Evolutionary conservation across 1,139 yeast genomes (phyloP).

Genomic region (Blastobotrys serpentis): DNA sequence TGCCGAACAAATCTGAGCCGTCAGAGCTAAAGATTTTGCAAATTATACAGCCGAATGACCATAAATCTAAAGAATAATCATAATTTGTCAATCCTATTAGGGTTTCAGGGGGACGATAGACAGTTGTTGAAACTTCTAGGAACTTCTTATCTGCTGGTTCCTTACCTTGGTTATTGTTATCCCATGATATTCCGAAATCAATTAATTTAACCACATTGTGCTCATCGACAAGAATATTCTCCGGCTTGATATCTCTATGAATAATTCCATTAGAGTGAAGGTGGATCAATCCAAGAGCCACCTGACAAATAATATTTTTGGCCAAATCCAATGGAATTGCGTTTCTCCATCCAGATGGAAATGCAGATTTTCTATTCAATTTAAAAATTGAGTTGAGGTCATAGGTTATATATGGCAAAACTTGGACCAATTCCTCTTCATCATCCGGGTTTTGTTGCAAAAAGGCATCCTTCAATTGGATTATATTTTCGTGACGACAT

Average conservation of each 20-base stretch:
- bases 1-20: slow-evolving; percentile 45
- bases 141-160: slow-evolving; percentile 53
- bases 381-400: slow-evolving; percentile 41
- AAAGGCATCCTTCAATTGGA: slow-evolving; percentile 37
- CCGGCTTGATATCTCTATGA: slow-evolving; percentile 86
- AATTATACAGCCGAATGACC: slow-evolving; percentile 73
- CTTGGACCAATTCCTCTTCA: slow-evolving; percentile 43
- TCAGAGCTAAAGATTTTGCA: slow-evolving; percentile 50
- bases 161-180: slow-evolving; percentile 38
- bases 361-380: slow-evolving; percentile 36
- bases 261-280: slow-evolving; percentile 63
- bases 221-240: slow-evolving; percentile 57
- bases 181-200: slow-evolving; percentile 80
- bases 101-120: slow-evolving; percentile 83
- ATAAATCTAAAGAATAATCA: slow-evolving; percentile 64
- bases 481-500: slow-evolving; percentile 25
- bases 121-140: slow-evolving; percentile 71
- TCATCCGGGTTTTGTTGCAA: slow-evolving; percentile 24
- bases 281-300: slow-evolving; percentile 51
- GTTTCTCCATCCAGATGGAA: slow-evolving; percentile 35
- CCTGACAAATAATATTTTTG: slow-evolving; percentile 41
- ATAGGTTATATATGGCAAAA: slow-evolving; percentile 43
- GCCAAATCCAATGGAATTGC: slow-evolving; percentile 33
- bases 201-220: slow-evolving; percentile 37
- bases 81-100: slow-evolving; percentile 69